Base-by-base conservation (phyloP, 305 asterid genomes). In the Plantago coronopus region DNA sequence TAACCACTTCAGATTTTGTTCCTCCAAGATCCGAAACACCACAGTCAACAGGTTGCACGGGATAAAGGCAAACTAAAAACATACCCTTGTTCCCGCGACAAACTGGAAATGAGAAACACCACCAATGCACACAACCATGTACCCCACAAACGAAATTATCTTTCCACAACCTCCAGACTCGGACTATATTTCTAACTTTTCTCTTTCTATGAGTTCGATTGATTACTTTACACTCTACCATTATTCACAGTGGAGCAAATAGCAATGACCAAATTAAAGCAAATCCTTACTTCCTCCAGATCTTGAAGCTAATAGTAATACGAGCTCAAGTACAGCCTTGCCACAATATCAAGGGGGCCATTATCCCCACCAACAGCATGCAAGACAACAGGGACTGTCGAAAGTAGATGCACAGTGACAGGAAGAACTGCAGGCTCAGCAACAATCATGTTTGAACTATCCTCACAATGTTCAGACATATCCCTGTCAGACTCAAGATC, bases 311-410 rank as follows among this genome's bases (percentile, higher is more conserved):
- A 38, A 12, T 38, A 16, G 44, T 3, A 62, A 74, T 88, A 91
- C 6, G 98, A 88, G 72, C 84, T 70, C 48, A 82, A 42, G 59
- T 78, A 88, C 63, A 91, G 59, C 73, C 91, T 86, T 14, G 84
- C 89, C 61, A 76, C 91, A 13, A 88, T 82, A 66, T 88, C 94
- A 47, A 81, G 77, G 59, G 97, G 91, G 0, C 96, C 95, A 64
- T 77, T 80, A 47, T 83, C 96, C 53, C 95, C 96, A 57, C 94
- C 95, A 5, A 79, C 58, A 56, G 90, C 90, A 49, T 91, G 93
- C 74, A 88, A 74, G 20, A 77, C 94, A 53, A 91, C 87, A 0
- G 96, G 85, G 43, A 86, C 64, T 29, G 82, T 81, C 8, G 95
- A 88, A 20, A 74, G 91, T 40, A 78, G 79, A 48, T 62, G 80